Evolutionary conservation across 164 flowering plant genomes (phyloP), one percentile per base, ranked within the genome.

Genomic region (Platanus orientalis): DNA sequence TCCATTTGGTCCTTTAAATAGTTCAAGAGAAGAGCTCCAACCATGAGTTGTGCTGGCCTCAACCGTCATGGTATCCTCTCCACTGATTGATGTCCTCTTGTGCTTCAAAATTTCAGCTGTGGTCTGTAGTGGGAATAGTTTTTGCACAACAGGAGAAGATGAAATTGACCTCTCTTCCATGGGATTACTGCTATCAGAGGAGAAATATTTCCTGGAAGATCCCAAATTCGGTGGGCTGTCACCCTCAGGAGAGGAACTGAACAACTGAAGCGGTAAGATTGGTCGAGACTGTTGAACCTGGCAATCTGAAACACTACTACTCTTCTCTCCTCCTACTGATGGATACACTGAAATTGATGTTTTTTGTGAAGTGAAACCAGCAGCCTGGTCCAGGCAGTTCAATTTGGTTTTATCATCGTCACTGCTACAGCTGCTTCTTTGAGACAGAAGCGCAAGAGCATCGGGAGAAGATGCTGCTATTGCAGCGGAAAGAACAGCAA

Each of bases 111-210:
- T 60, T 61, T 81, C 85, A 24, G 76, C 65, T 34, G 78, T 68
- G 39, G 80, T 62, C 56, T 78, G 87, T 68, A 88, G 57, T 10
- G 96, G 95, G 61, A 92, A 89, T 70, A 87, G 71, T 54, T 71
- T 81, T 58, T 80, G 85, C 68, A 76, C 84, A 61, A 84, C 75
- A 53, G 94, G 87, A 14, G 96, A 88, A 51, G 88, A 77, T n/a
- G 89, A 80, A 48, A 88, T 92, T 54, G 96, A 88, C 68, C 84
- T 73, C 53, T 83, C 96, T 52, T 81, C 90, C 53, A 71, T 77
- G 10, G 89, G 96, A 72, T 85, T 84, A 69, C 95, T 88, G 76
- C 96, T 86, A 67, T 81, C 89, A 25, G 98, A 92, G 7, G 95
- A 92, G 74, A 81, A 84, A 52, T 86, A 89, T 71, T 80, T 89